Base-by-base conservation (phyloP, 1,284 basidiomycete species). In the Polyporus tsugae region DNA sequence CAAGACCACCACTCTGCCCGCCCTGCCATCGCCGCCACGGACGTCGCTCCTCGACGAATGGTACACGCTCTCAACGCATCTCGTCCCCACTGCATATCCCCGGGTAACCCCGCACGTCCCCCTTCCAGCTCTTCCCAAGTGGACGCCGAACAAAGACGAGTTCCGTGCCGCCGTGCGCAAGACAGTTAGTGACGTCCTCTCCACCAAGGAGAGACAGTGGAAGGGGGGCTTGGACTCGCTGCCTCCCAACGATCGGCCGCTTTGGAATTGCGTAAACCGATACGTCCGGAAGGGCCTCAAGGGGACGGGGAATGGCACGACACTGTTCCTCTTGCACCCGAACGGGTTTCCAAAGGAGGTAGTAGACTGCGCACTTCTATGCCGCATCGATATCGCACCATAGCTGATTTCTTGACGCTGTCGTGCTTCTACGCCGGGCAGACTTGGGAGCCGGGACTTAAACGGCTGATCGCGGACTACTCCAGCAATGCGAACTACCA, bases 21-120 rank as follows among this genome's bases (percentile, higher is more conserved):
- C 74, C 35, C 69, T 80, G 63, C 76, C 79, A 52, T 73, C 78
- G 44, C 70, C 72, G 11, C 63, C 71, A n/a, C 75, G 77, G 9
- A 65, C 64, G 35, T 71, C 65, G 22, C 62, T 68, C 29, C 72
- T 79, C 36, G 71, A 72, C 64, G 67, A 63, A 35, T 73, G 75
- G 13, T 90, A 83, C 76, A 78, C 74, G 17, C 75, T 85, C 5
- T 87, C 87, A 0, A 91, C 91, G 0, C 94, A 96, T 74, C 77
- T 95, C 41, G 79, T 94, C n/a, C 92, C 93, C 0, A 89, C 91
- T 6, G 89, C 91, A 0, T 87, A 87, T 75, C 87, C 93, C 3
- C 85, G 92, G 11, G 83, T 84, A 17, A 83, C 82, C 1, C 83
- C 85, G 0, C 79, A 84, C 64, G 76, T 85, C 4, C 82, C 86